A percentile compares a stretch with the other conserved stretches of the same genome.
phyloP scores from a whole-genome alignment of 805 yeast genomes.

The Crinitomyces ghanaensis region DNA sequence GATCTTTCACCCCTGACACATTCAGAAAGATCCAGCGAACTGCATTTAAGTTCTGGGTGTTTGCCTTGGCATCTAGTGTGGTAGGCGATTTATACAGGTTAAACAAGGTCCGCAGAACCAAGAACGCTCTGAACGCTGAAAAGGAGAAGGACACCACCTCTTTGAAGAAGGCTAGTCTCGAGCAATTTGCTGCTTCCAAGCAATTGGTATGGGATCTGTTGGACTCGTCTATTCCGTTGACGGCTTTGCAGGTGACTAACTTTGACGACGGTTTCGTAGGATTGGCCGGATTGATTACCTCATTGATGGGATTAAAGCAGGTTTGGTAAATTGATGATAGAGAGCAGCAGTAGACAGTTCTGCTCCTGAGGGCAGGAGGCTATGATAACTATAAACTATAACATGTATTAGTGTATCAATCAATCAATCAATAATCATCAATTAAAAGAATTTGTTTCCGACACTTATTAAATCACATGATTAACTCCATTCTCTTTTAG shows the following conservation, averaged over 20 bases:
- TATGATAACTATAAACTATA: no score
- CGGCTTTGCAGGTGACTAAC: constrained; percentile 47
- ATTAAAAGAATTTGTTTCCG: no score
- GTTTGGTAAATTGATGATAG: constrained; percentile 48
- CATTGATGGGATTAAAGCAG: constrained; percentile 64
- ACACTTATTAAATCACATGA: no score
- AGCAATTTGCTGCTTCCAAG: constrained; percentile 41
- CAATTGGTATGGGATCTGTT: constrained; percentile 66
- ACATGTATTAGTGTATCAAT: no score
- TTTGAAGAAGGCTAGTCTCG: constrained; percentile 30
- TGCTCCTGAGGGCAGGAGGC: no score
- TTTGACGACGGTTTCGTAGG: constrained; percentile 75
- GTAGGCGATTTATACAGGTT: constrained; percentile 46
- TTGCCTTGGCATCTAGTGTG: constrained; percentile 55
- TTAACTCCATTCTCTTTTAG: no score
- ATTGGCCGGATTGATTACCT: constrained; percentile 72
- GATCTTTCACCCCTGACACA: constrained; percentile 24
- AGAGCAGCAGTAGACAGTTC: no score
- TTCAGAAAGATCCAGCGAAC: constrained; percentile 30
- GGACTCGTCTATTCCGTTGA: constrained; percentile 66
- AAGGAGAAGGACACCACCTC: constrained; percentile 30
- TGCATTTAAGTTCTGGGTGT: constrained; percentile 66
- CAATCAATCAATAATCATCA: no score
- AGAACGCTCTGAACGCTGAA: constrained; percentile 27
- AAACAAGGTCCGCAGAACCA: constrained; percentile 28